Base-by-base conservation (phyloP, 2,329 filamentous ascomycete genomes). In the Penicillium sp. region DNA sequence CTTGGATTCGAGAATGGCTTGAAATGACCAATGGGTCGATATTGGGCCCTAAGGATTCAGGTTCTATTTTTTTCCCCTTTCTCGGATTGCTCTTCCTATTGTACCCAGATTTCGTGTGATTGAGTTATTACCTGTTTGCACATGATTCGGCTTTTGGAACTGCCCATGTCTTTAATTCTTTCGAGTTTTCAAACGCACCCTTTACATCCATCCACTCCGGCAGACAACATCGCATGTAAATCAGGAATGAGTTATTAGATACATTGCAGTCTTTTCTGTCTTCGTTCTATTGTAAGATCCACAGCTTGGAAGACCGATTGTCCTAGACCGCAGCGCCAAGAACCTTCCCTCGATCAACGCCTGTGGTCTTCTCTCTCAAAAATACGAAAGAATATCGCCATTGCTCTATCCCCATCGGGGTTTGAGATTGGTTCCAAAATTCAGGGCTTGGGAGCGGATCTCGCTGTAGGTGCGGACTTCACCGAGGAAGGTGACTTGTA, bases 71-170 rank as follows among this genome's bases (percentile, higher is more conserved):
- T 34, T 35, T 11, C 32, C 10, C 10, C 10, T 34, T 34, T 6
- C 7, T 30, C 38, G 29, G 32, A 13, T 23, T 16, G 43, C 36
- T 23, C 27, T 1, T 43, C 29, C n/a, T 36, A 16, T 13, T 39
- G 41, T 34, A 13, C 11, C 18, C 29, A 8, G 16, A 8, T 54
- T 43, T 58, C 47, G 46, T 58, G 46, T 58, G 39, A 49, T 43
- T 51, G 51, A 35, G 16, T 40, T 47, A 13, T 26, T 51, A 45
- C 23, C 23, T 23, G 27, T 43, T 9, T 55, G 48, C 39, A 56
- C 49, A 60, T 58, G 49, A 39, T 52, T 50, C 36, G n/a, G 8
- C 16, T 35, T 41, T 39, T 44, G 23, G 46, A 51, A 48, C 41
- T 56, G 55, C 45, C 16, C 23, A 16, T 49, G n/a, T 47, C 29